Evolutionary conservation across 768 basidiomycete genomes (phyloP).

Genomic region (Amanita pseudoporphyria): DNA sequence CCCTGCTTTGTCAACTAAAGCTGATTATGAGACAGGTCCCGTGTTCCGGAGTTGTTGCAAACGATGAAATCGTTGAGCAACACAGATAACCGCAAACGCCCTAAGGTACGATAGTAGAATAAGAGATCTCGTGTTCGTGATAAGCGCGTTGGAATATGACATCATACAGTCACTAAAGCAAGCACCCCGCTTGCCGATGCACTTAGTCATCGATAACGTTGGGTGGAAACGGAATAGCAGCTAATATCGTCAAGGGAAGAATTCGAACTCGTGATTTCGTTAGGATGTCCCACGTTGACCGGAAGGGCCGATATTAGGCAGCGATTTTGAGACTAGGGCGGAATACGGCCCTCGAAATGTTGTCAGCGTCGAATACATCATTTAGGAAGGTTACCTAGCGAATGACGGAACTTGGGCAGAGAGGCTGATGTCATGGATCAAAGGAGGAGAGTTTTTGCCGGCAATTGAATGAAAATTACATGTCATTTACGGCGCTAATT

Average conservation of each 20-base stretch:
- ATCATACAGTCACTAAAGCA: not conserved
- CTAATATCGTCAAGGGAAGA: not conserved
- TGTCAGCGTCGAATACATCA: not conserved
- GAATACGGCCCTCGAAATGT: not conserved
- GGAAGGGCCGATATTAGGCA: not conserved
- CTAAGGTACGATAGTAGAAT: not conserved
- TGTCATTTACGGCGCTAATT: not conserved
- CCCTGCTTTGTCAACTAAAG: not conserved
- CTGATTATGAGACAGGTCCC: not conserved
- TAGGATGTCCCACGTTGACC: not conserved
- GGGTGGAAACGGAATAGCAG: not conserved
- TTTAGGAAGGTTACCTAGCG: not conserved
- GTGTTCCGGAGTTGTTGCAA: not conserved
- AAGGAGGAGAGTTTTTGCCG: not conserved
- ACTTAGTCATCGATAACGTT: not conserved
- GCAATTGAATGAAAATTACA: not conserved
- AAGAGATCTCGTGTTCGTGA: not conserved
- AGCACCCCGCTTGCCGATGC: not conserved
- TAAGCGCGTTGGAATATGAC: not conserved
- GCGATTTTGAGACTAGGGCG: not conserved
- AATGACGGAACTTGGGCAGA: not conserved
- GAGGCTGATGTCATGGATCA: constrained; percentile 1
- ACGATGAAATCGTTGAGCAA: not conserved
- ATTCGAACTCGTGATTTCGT: not conserved
- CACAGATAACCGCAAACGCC: not conserved